Percentiles rank a stretch among this genome's conserved stretches.
phyloP scores from a whole-genome alignment of 2,329 filamentous ascomycete species.

The Lecanosticta acicola region DNA sequence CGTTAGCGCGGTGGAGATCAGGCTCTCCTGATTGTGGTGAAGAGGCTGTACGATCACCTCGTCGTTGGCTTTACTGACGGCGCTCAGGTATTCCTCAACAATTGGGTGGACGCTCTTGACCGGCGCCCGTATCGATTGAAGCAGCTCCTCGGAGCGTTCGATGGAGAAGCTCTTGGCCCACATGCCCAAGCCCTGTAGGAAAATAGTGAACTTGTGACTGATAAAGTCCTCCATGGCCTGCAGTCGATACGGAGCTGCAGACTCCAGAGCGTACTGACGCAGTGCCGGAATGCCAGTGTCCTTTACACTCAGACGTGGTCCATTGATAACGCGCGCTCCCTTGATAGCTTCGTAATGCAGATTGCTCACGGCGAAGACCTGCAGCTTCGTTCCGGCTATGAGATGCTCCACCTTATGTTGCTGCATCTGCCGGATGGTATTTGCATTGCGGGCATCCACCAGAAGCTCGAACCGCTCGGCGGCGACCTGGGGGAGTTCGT shows the following conservation, averaged over 20 bases:
- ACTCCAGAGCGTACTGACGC: conserved; percentile 8
- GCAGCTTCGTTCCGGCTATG: conserved; percentile 5
- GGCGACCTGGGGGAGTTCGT: too few relatives aligned
- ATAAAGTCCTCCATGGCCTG: conserved; percentile 12
- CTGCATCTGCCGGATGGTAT: conserved; percentile 8
- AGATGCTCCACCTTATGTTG: conserved; percentile 9
- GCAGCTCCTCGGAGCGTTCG: background rate
- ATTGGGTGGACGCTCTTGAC: background rate
- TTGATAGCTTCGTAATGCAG: conserved; percentile 23
- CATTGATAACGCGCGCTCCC: background rate
- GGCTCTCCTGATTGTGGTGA: background rate
- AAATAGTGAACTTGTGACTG: conserved; percentile 9
- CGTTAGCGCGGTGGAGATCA: background rate
- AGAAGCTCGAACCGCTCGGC: background rate
- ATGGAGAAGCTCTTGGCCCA: conserved; percentile 10
- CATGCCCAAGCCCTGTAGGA: conserved; percentile 12
- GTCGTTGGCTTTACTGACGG: background rate
- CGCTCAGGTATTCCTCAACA: background rate
- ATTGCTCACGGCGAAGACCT: conserved; percentile 24
- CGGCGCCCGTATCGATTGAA: background rate
- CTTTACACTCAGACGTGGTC: conserved; percentile 5
- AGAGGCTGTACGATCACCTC: conserved; percentile 1
- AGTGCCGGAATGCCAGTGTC: conserved; percentile 23
- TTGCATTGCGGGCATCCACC: conserved; percentile 17
- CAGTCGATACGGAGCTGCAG: conserved; percentile 9